These are phyloP conservation scores for Pelagomonas calceolata DNA, from an alignment of 108 stramenopile genomes.

Conservation along the genomic window DNA sequence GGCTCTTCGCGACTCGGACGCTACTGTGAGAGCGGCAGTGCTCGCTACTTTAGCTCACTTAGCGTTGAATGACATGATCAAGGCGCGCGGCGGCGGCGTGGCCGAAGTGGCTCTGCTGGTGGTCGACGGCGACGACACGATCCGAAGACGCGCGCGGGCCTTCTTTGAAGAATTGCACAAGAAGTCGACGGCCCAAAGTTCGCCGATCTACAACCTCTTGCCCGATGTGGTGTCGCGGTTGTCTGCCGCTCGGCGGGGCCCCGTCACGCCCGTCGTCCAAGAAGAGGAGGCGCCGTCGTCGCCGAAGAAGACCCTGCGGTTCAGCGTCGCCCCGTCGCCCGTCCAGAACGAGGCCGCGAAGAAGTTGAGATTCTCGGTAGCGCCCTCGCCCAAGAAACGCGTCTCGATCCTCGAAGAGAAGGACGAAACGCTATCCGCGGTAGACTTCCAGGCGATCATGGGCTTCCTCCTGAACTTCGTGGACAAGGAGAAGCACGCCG, in stretches of 20 bases:
- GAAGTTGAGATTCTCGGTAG: not conserved
- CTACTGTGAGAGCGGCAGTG: slow-evolving; percentile 76
- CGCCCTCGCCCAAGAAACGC: not conserved
- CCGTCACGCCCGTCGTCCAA: slow-evolving; percentile 1
- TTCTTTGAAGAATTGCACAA: slow-evolving; percentile 82
- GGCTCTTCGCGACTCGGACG: slow-evolving; percentile 77
- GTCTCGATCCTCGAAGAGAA: too few species aligned
- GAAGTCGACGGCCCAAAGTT: slow-evolving; percentile 60
- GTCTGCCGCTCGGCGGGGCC: slow-evolving; percentile 18
- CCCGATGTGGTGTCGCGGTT: slow-evolving; percentile 91
- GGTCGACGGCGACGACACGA: slow-evolving; percentile 63
- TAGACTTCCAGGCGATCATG: slow-evolving; percentile 74
- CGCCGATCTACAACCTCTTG: slow-evolving; percentile 94
- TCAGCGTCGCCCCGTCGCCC: not conserved
- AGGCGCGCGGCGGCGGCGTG: slow-evolving; percentile 83
- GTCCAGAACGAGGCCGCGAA: not conserved
- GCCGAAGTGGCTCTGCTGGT: slow-evolving; percentile 86
- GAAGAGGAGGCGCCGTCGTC: not conserved
- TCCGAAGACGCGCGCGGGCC: slow-evolving; percentile 75
- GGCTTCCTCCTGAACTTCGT: slow-evolving; percentile 86
- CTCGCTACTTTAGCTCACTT: slow-evolving; percentile 93
- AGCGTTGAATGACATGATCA: slow-evolving; percentile 97
- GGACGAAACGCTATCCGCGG: slow-evolving; percentile 29
- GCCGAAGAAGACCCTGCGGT: too few species aligned
- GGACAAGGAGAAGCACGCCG: slow-evolving; percentile 86